Evolutionary conservation across 2,329 filamentous ascomycete species (phyloP), one percentile per base, ranked within the genome.

Genomic region (Ophiocordyceps camponoti-rufipedis): DNA sequence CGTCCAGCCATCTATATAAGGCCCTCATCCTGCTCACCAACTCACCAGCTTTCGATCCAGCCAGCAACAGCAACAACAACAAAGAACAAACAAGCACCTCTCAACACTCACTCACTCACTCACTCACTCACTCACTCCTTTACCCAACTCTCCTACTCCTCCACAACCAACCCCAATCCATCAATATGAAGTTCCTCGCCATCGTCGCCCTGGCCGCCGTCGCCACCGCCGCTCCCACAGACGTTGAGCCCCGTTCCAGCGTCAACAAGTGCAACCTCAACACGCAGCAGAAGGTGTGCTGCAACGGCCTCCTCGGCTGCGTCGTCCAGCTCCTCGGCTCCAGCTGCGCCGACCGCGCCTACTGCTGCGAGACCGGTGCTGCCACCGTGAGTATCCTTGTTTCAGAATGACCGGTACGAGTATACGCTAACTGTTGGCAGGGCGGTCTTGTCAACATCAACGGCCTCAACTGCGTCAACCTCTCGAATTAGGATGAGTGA

Each of bases 331-430:
- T 45, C 13, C 14, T 45, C 44, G 44, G 46, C 28, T 8, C n/a
- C 19, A 19, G 11, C 31, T 48, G 46, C 46, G 12, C 32, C 3
- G 31, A 9, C 44, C 16, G 28, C 4, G 28, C 46, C 35, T 48
- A 48, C 46, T 45, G 46, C 46, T 48, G 46, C 46, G 3, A 45
- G 5, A 44, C 33, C 38, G 43, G 28, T 10, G n/a, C 23, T 14
- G 29, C 46, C 16, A 16, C 19, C 18, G 46, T 48, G 41, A 45
- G 44, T 43, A n/a, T n/a, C 5, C 14, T 6, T n/a, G 3, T 11
- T 14, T 11, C 12, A 6, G 3, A 11, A 35, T 35, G 31, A 33
- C 10, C 9, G 2, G 14, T 35, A n/a, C 12, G 6, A 35, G 14
- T n/a, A 14, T 35, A 14, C 12, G 12, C 12, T 6, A 5, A 35